phyloP scores from a whole-genome alignment of 1,284 basidiomycete species.

The Cryptococcus floricola region DNA sequence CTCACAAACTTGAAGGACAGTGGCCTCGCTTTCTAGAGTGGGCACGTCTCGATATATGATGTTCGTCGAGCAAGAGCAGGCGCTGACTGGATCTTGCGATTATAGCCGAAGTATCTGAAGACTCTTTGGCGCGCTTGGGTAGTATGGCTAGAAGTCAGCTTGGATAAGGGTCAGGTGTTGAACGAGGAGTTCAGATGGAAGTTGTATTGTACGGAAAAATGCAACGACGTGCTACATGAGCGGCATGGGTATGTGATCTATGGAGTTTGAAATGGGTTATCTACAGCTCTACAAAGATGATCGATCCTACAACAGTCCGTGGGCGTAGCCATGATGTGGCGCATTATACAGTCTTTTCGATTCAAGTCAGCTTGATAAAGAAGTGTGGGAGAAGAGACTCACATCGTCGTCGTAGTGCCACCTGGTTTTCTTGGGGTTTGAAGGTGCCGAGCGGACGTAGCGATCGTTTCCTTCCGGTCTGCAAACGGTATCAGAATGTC shows the following conservation, averaged over 20 bases:
- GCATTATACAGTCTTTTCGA: slow-evolving; percentile 4
- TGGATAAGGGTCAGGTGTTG: not conserved
- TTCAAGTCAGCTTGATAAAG: not conserved
- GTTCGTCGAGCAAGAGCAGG: not conserved
- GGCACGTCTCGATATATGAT: not conserved
- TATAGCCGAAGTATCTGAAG: slow-evolving; percentile 45
- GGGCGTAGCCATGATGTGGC: not conserved
- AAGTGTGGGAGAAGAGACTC: slow-evolving; percentile 11
- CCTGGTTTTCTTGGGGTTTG: slow-evolving; percentile 44
- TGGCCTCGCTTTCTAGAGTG: slow-evolving; percentile 16
- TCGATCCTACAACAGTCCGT: not conserved
- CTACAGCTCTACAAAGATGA: not conserved
- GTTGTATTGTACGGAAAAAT: not conserved
- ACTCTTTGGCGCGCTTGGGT: slow-evolving; percentile 44
- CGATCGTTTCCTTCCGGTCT: slow-evolving; percentile 47
- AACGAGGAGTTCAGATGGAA: not conserved
- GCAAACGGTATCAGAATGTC: not conserved
- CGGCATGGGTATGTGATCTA: not conserved
- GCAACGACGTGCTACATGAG: not conserved
- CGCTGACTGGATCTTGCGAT: slow-evolving; percentile 1
- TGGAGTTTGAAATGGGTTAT: not conserved
- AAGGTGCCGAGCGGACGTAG: slow-evolving; percentile 43
- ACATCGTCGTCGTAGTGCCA: slow-evolving; percentile 50
- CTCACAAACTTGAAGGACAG: slow-evolving; percentile 16
- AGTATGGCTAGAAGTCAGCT: slow-evolving; percentile 21